phyloP scores from a whole-genome alignment of 1,139 yeast genomes.

The Scheffersomyces quercinus region DNA sequence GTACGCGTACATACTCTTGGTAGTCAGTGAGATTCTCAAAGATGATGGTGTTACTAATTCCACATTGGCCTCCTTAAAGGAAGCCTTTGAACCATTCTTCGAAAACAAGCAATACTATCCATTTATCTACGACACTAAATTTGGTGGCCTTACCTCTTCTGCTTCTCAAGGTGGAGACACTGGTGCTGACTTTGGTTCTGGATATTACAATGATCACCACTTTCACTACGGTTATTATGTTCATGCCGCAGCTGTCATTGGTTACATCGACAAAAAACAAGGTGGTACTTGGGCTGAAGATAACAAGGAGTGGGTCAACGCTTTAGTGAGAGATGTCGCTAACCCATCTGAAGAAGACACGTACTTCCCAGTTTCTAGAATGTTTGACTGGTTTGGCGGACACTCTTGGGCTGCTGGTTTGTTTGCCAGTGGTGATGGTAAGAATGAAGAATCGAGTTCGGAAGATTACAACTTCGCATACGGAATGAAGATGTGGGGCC shows the following conservation, averaged over 20 bases:
- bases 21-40: slow-evolving; percentile 58
- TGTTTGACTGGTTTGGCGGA: slow-evolving; percentile 80
- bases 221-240: slow-evolving; percentile 80
- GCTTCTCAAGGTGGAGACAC: slow-evolving; percentile 52
- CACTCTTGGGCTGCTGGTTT: slow-evolving; percentile 87
- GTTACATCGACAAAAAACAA: slow-evolving; percentile 56
- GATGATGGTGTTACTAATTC: slow-evolving; percentile 51
- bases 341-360: slow-evolving; percentile 63
- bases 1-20: slow-evolving; percentile 69
- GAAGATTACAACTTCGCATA: slow-evolving; percentile 82
- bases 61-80: slow-evolving; percentile 51
- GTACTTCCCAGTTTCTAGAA: slow-evolving; percentile 73
- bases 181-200: slow-evolving; percentile 52
- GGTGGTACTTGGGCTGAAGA: slow-evolving; percentile 70
- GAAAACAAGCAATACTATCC: slow-evolving; percentile 56
- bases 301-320: slow-evolving; percentile 65
- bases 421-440: slow-evolving; percentile 70
- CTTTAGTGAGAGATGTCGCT: slow-evolving; percentile 73
- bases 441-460: slow-evolving; percentile 77
- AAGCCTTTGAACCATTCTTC: slow-evolving; percentile 52
- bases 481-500: slow-evolving; percentile 83
- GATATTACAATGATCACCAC: slow-evolving; percentile 75
- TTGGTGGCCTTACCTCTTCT: slow-evolving; percentile 68
- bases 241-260: slow-evolving; percentile 78
- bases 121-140: slow-evolving; percentile 67